Evolutionary conservation across 2,329 filamentous ascomycete genomes (phyloP).

Genomic region (Pseudonectria foliicola): DNA sequence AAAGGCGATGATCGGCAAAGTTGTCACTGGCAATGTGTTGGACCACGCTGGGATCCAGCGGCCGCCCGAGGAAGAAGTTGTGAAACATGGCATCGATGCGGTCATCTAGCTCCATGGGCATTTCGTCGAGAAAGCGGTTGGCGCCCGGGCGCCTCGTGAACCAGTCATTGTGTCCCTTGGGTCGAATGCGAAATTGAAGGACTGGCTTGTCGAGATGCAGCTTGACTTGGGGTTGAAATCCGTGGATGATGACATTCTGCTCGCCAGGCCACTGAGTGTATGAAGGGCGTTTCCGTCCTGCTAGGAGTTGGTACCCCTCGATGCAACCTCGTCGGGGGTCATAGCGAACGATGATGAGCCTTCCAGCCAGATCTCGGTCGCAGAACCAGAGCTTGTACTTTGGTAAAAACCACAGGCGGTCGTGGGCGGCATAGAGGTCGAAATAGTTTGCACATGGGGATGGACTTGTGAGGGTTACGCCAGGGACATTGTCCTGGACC

Average conservation of each 20-base stretch:
- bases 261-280: slow-evolving; percentile 61
- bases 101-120: slow-evolving; percentile 44
- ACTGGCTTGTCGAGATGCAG: slow-evolving; percentile 72
- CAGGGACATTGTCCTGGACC: slow-evolving; percentile 61
- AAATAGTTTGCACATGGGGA: slow-evolving; percentile 58
- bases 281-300: slow-evolving; percentile 47
- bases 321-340: slow-evolving; percentile 67
- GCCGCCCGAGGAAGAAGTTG: slow-evolving; percentile 59
- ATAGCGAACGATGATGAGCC: slow-evolving; percentile 70
- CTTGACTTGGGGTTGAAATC: slow-evolving; percentile 62
- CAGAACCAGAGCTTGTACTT: slow-evolving; percentile 80
- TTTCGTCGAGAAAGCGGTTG: slow-evolving; percentile 42
- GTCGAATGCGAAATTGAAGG: slow-evolving; percentile 42
- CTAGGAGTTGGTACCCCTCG: slow-evolving; percentile 70
- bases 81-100: slow-evolving; percentile 48
- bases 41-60: slow-evolving; percentile 29
- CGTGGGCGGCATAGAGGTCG: slow-evolving; percentile 65
- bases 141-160: slow-evolving; percentile 16
- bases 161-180: slow-evolving; percentile 14
- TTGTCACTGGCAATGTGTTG: slow-evolving; percentile 21
- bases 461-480: slow-evolving; percentile 43
- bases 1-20: slow-evolving; percentile 41
- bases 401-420: slow-evolving; percentile 79
- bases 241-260: slow-evolving; percentile 59
- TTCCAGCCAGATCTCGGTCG: slow-evolving; percentile 65